phyloP scores from a whole-genome alignment of 2,329 filamentous ascomycete species.

The Pestalotiopsis sp. region DNA sequence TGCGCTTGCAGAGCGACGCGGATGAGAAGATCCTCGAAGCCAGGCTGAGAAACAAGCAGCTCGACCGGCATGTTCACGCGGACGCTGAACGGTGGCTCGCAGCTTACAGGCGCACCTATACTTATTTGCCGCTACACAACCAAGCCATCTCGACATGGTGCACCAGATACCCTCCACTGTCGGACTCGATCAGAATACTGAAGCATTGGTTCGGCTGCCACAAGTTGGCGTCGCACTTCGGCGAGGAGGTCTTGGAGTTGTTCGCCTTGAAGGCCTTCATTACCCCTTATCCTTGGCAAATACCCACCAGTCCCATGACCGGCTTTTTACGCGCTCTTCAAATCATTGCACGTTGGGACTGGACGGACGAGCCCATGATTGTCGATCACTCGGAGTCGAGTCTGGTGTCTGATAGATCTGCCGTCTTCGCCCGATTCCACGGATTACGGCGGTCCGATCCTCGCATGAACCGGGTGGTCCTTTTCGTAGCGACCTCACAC shows the following conservation, averaged over 20 bases:
- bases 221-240: slow-evolving; percentile 74
- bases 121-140: slow-evolving; percentile 74
- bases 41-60: slow-evolving; percentile 71
- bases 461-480: slow-evolving; percentile 76
- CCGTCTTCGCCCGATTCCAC: slow-evolving; percentile 71
- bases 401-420: slow-evolving; percentile 57
- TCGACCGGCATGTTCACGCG: slow-evolving; percentile 66
- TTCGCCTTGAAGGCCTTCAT: slow-evolving; percentile 77
- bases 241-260: slow-evolving; percentile 81
- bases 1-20: slow-evolving; percentile 86
- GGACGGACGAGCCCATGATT: slow-evolving; percentile 79
- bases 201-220: slow-evolving; percentile 91
- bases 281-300: slow-evolving; percentile 76
- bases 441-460: slow-evolving; percentile 89
- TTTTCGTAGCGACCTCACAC: slow-evolving; percentile 79
- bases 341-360: slow-evolving; percentile 87
- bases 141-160: slow-evolving; percentile 79
- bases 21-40: slow-evolving; percentile 80
- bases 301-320: slow-evolving; percentile 73
- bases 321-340: slow-evolving; percentile 81
- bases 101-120: slow-evolving; percentile 68
- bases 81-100: slow-evolving; percentile 70
- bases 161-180: slow-evolving; percentile 77
- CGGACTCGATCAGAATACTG: slow-evolving; percentile 76
- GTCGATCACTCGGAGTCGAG: slow-evolving; percentile 73